Evolutionary conservation across 192 early-diverging fungal genomes (phyloP), one percentile per base, ranked within the genome.

Genomic region (Ambispora gerdemannii): DNA sequence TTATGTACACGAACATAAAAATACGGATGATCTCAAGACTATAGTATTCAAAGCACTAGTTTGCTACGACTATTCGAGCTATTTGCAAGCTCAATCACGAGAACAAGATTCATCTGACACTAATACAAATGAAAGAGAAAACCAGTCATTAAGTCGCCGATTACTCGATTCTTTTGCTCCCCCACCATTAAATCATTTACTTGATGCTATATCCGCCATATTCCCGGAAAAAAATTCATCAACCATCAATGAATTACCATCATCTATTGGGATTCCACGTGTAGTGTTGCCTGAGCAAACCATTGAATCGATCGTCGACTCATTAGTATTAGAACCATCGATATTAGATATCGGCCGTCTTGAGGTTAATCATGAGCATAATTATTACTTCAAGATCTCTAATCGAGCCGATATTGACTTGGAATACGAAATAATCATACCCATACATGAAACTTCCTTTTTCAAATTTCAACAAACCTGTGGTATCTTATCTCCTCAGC

Each of bases 1-100:
- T 0, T 89, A 86, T 69, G 85, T 91, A 15, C 88, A 92, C 63
- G 90, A 94, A 71, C 84, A 90, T 70, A 94, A 91, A 77, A 94
- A 94, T 73, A 86, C 86, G 0, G 92, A 94, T 79, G 79, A 87
- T 34, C 80, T 84, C 62, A 91, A 91, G 47, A 84, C 81, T 33
- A 83, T 94, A 27, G 51, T 80, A 3, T 92, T 91, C 61, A 77
- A 74, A 22, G 83, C 88, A 15, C 76, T 72, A 11, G 81, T 90
- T 1, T 90, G 75, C 60, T 75, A 78, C 50, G 80, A 78, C 22
- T 62, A 78, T 63, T 52, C 31, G 3, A 24, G 43, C 27, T 84
- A 71, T 65, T 43, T 64, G 1, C 64, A 71, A 11, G 77, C 67
- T 3, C 38, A 79, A 2, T 32, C 50, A 31, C 20, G 31, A 27